A percentile compares a stretch with the other conserved stretches of the same genome.
phyloP scores from a whole-genome alignment of 2,329 filamentous ascomycete species.

The Cyclaneusma minus region DNA sequence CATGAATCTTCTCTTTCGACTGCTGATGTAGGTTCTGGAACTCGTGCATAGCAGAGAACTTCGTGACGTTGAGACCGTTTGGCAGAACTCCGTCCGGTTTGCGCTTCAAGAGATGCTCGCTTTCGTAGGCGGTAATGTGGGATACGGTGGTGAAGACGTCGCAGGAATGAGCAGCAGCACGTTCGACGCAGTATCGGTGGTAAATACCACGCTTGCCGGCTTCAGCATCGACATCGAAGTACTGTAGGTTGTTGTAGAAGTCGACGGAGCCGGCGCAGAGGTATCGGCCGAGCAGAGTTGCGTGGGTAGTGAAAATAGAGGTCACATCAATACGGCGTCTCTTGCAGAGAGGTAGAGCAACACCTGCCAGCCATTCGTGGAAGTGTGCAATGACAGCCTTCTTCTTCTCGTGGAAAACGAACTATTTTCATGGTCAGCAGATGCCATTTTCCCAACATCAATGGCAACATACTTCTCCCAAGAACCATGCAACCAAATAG shows the following conservation, averaged over 20 bases:
- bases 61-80: slow-evolving; percentile 95
- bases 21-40: slow-evolving; percentile 97
- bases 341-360: slow-evolving; percentile 80
- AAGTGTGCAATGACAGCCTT: slow-evolving; percentile 94
- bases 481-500: slow-evolving; percentile 93
- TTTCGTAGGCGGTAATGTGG: slow-evolving; percentile 96
- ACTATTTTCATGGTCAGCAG: slow-evolving; percentile 34
- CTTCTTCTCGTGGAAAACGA: slow-evolving; percentile 81
- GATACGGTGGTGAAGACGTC: slow-evolving; percentile 99
- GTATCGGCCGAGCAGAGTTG: slow-evolving; percentile 86
- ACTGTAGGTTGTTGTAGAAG: slow-evolving; percentile 98
- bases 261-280: slow-evolving; percentile 95
- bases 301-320: slow-evolving; percentile 97
- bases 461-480: slow-evolving; percentile 65
- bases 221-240: slow-evolving; percentile 91
- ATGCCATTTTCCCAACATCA: slow-evolving; percentile 1
- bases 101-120: slow-evolving; percentile 90
- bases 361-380: slow-evolving; percentile 95
- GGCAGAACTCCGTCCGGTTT: slow-evolving; percentile 94
- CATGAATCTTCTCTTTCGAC: slow-evolving; percentile 94
- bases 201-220: slow-evolving; percentile 97
- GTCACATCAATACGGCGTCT: slow-evolving; percentile 92
- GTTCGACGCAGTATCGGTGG: slow-evolving; percentile 95
- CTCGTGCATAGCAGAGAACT: slow-evolving; percentile 96
- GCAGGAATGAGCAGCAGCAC: slow-evolving; percentile 76